Conservation (phyloP, 192 early-diverging fungal species). For the Dissophora ornata region DNA sequence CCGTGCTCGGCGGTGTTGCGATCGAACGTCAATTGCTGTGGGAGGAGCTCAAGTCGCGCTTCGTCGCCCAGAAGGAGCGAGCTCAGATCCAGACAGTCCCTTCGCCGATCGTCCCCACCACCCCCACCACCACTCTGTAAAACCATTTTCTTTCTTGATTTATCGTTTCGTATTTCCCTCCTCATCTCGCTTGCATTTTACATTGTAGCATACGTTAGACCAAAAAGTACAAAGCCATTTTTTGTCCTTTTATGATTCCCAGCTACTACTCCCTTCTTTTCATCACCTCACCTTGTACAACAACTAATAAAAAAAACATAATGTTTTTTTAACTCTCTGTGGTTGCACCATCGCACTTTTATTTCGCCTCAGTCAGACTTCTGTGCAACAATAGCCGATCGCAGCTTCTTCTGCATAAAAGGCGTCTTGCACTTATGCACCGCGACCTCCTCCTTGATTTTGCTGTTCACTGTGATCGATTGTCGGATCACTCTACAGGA, state of each 20-base stretch:
- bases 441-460: conserved; percentile 35
- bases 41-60: conserved; percentile 67
- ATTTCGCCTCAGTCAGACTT: background rate
- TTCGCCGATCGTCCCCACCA: conserved; percentile 17
- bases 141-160: background rate
- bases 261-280: too few species aligned
- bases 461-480: conserved; percentile 28
- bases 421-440: conserved; percentile 51
- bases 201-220: too few species aligned
- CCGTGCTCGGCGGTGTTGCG: conserved; percentile 73
- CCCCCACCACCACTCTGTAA: conserved; percentile 32
- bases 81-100: conserved; percentile 39
- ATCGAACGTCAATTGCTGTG: conserved; percentile 68
- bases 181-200: background rate
- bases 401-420: conserved; percentile 30
- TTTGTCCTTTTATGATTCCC: too few species aligned
- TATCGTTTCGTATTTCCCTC: background rate
- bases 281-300: conserved; percentile 13
- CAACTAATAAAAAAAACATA: conserved; percentile 3
- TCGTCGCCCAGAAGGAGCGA: conserved; percentile 25
- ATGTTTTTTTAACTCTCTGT: background rate
- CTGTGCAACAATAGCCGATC: conserved; percentile 1
- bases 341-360: too few species aligned
- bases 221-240: too few species aligned
- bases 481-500: conserved; percentile 40